These are phyloP conservation scores for Cordyceps militaris DNA, from an alignment of 2,329 filamentous ascomycete species.

Conservation along the genomic window DNA sequence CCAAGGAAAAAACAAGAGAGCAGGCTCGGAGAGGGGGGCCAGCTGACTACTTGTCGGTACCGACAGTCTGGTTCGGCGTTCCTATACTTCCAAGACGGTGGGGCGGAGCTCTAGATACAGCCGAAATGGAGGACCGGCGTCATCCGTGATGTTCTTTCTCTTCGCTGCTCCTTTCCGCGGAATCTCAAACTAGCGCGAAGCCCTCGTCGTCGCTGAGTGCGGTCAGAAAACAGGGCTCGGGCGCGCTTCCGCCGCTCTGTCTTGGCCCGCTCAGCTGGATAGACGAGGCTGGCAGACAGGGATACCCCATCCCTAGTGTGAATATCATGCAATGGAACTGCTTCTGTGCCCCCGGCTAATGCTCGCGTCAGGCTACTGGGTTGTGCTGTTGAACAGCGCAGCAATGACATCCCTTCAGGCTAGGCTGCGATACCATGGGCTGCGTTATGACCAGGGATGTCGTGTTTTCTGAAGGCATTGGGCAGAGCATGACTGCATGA, in stretches of 20 bases:
- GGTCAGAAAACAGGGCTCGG: not conserved
- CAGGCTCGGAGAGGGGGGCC: not conserved
- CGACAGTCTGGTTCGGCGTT: slow-evolving; percentile 8
- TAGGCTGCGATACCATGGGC: not conserved
- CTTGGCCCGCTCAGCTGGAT: slow-evolving; percentile 1
- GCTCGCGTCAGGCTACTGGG: no score
- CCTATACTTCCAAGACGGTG: not conserved
- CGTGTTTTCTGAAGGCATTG: no score
- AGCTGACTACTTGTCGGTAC: not conserved
- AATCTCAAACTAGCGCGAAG: no score
- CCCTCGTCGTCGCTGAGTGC: not conserved
- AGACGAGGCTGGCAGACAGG: slow-evolving; percentile 2
- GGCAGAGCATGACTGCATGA: no score
- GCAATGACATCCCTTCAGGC: not conserved
- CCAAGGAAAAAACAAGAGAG: not conserved
- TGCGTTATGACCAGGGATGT: no score
- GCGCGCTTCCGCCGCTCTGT: not conserved
- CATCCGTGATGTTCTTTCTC: not conserved
- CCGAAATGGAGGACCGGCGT: not conserved
- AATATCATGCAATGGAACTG: no score
- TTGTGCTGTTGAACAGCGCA: not conserved
- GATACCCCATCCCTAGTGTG: not conserved
- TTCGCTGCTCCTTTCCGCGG: not conserved
- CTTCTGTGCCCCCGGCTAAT: no score
- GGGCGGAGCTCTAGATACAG: not conserved